Base-by-base conservation (phyloP, 495 filamentous ascomycete genomes). In the Chaetomidium leptoderma region DNA sequence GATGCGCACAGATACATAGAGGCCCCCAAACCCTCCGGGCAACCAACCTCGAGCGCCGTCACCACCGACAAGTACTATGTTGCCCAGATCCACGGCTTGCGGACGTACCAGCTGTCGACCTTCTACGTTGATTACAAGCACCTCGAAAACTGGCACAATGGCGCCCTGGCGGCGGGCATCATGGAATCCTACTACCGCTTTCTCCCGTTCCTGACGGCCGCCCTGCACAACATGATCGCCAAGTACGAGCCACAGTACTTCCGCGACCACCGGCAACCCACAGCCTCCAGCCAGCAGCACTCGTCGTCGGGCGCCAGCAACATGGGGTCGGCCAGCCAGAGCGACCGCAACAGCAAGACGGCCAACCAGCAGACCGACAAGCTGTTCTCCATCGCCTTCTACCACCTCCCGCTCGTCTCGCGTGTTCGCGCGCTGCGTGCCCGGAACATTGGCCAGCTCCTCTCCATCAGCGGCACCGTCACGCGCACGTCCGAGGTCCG, bases 111-210 rank as follows among this genome's bases (percentile, higher is more conserved):
- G 58, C 79, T 96, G n/a, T 97, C 92, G 1, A 99, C 93, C 6
- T 85, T 97, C 39, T 99, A 97, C 69, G 89, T 99, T 66, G 95
- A 99, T 73, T 99, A 86, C 76, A 89, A 83, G 48, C 93, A 99
- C 72, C 72, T 99, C 36, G 78, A 85, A 19, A 79, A 80, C 7
- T 80, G 81, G 65, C 80, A 84, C 57, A 83, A 87, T 57, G 88
- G 88, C 24, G 82, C 84, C 33, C 74, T 99, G 39, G 89, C 92
- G 16, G 84, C 83, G 50, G 92, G 90, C 35, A 89, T 97, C 56
- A 86, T 89, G 49, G 84, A 83, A 63, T 86, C 92, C 63, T 97
- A 96, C 78, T 97, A 97, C 71, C 87, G 93, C 60, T 97, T 96
- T 70, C 82, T 92, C 2, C 93, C 93, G 16, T 99, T 92, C 74